Conservation (phyloP, 2,329 filamentous ascomycete genomes). For the Calonectria henricotiae region DNA sequence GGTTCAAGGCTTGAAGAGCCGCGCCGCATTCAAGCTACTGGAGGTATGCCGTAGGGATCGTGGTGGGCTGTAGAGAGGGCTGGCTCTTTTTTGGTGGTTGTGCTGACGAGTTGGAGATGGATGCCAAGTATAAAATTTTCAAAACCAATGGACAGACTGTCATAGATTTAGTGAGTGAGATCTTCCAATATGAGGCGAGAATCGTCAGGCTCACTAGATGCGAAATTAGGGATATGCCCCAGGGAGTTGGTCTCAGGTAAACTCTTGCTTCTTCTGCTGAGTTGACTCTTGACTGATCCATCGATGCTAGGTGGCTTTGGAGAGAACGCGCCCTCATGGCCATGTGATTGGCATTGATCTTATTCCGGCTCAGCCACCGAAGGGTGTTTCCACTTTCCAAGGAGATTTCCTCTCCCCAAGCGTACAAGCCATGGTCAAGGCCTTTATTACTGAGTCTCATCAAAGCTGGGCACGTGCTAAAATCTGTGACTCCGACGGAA, state of each 20-base stretch:
- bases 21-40: constrained; percentile 93
- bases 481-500: constrained; percentile 25
- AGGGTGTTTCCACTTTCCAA: constrained; percentile 94
- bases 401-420: constrained; percentile 87
- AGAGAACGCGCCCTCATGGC: constrained; percentile 82
- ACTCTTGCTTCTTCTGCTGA: constrained; percentile 25
- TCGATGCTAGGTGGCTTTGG: constrained; percentile 79
- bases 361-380: constrained; percentile 91
- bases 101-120: constrained; percentile 72
- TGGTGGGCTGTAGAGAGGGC: neutral
- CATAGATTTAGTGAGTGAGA: constrained; percentile 82
- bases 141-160: constrained; percentile 82
- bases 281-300: neutral
- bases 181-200: neutral
- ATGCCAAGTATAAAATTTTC: constrained; percentile 87
- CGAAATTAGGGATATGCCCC: constrained; percentile 81
- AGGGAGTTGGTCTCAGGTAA: constrained; percentile 80
- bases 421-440: constrained; percentile 84
- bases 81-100: neutral
- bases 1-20: constrained; percentile 86
- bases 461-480: constrained; percentile 38
- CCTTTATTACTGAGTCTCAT: constrained; percentile 78
- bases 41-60: constrained; percentile 70
- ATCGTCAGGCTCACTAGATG: constrained; percentile 32
- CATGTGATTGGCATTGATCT: constrained; percentile 93